Conservation (phyloP, 2,329 filamentous ascomycete species). For the Didymella pomorum region DNA sequence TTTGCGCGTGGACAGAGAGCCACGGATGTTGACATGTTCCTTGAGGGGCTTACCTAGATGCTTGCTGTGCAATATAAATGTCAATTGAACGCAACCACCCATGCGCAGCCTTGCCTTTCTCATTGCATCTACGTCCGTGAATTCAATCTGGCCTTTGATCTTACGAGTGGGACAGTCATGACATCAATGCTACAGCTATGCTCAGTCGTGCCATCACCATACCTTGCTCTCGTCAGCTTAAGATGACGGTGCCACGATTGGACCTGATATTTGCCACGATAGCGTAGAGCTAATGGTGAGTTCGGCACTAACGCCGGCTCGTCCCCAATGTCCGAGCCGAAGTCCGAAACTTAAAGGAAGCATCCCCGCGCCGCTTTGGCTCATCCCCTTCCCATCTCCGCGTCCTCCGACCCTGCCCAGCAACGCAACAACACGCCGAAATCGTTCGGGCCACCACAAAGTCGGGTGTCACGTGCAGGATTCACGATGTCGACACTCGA, state of each 20-base stretch:
- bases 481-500: not conserved
- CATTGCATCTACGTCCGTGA: not conserved
- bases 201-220: not conserved
- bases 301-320: slow-evolving; percentile 3
- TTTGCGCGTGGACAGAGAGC: slow-evolving; percentile 29
- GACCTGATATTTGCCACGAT: not conserved
- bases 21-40: slow-evolving; percentile 27
- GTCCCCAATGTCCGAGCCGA: slow-evolving; percentile 17
- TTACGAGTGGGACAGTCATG: no score
- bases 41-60: slow-evolving; percentile 25
- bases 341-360: slow-evolving; percentile 16
- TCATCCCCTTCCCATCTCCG: slow-evolving; percentile 30
- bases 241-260: not conserved
- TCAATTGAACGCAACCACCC: not conserved
- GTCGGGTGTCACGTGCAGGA: not conserved
- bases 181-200: not conserved
- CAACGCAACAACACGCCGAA: not conserved
- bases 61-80: not conserved
- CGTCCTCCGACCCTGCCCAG: slow-evolving; percentile 7
- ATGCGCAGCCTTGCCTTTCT: not conserved
- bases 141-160: not conserved
- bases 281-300: not conserved
- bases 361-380: slow-evolving; percentile 6
- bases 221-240: not conserved
- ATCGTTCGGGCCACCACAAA: not conserved